phyloP scores from a whole-genome alignment of 2,329 filamentous ascomycete species.

The Pseudocercospora musae region DNA sequence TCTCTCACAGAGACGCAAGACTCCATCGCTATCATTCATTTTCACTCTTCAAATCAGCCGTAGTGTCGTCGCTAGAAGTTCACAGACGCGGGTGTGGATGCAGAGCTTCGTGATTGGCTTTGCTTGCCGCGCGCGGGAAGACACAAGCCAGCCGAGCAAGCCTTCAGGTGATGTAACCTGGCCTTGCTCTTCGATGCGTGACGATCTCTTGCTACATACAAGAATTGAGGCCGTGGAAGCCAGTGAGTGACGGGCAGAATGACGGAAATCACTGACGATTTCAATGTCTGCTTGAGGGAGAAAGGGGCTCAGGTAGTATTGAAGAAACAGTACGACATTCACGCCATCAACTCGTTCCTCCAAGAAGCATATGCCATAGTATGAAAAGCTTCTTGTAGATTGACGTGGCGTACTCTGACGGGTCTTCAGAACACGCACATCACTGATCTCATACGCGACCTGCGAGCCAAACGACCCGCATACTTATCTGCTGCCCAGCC shows the following conservation, averaged over 20 bases:
- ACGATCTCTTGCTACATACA: neutral
- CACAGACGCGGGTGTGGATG: neutral
- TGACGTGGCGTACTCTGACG: slow-evolving; percentile 24
- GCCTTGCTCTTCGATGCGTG: neutral
- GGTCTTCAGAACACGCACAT: slow-evolving; percentile 74
- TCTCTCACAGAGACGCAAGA: neutral
- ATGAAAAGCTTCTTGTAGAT: slow-evolving; percentile 35
- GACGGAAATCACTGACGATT: slow-evolving; percentile 63
- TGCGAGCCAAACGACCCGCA: slow-evolving; percentile 78
- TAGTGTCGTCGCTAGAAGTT: neutral
- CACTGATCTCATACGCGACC: slow-evolving; percentile 71
- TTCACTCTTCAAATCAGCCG: neutral
- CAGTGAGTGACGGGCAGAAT: slow-evolving; percentile 16
- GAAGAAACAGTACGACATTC: slow-evolving; percentile 40
- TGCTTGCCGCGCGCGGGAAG: neutral
- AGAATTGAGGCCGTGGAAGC: neutral
- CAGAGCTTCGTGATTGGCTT: neutral
- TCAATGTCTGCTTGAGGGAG: slow-evolving; percentile 65
- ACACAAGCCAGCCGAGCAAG: neutral
- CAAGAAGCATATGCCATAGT: slow-evolving; percentile 94
- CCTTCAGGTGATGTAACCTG: neutral
- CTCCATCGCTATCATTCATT: neutral
- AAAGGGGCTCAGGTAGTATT: slow-evolving; percentile 52
- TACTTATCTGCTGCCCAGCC: slow-evolving; percentile 82
- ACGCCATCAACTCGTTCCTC: slow-evolving; percentile 73